Evolutionary conservation across 768 basidiomycete species (phyloP), one percentile per base, ranked within the genome.

Genomic region (Suillus spraguei): DNA sequence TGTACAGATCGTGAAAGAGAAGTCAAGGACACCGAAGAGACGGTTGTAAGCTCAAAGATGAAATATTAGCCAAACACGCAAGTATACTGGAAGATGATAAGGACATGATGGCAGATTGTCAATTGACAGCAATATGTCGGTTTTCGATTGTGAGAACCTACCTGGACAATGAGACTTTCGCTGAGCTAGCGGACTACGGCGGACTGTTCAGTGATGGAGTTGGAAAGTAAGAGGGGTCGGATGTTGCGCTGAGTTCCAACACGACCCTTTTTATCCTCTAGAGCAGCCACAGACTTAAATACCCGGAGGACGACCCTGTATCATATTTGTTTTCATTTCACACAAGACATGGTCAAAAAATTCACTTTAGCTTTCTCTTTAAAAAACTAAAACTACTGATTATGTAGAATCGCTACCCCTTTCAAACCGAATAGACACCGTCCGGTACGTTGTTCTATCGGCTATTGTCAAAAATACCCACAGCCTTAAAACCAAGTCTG

Each of bases 161-260:
- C 65, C 63, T 63, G 61, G 59, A 67, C 74, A 73, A 68, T 68
- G 64, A 66, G 73, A 63, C 73, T 65, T 66, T 75, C 74, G 74
- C 74, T 75, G 74, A 75, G 74, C 75, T 75, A 65, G 74, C 74
- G 75, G 74, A 76, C 70, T 75, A 62, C 66, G 66, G 75, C 74
- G 75, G 74, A 76, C 70, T 75, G 65, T 69, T 69, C 67, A 70
- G 70, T 72, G 67, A 54, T 66, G 64, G 64, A 63, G 63, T 64
- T 66, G 62, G 65, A 64, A 50, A 62, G 66, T 58, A 72, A 63
- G 63, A 73, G 64, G 69, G 65, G 63, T 55, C 53, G 42, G 46
- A 54, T 24, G 60, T 53, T 60, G 50, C 74, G 69, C 72, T 74
- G 74, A 72, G 72, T 74, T 74, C 64, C 7, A 59, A 65, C 54